Percentiles rank a stretch among this genome's conserved stretches.
Conservation (phyloP, 257 asterid species). For the Solanum infundibuliforme region DNA sequence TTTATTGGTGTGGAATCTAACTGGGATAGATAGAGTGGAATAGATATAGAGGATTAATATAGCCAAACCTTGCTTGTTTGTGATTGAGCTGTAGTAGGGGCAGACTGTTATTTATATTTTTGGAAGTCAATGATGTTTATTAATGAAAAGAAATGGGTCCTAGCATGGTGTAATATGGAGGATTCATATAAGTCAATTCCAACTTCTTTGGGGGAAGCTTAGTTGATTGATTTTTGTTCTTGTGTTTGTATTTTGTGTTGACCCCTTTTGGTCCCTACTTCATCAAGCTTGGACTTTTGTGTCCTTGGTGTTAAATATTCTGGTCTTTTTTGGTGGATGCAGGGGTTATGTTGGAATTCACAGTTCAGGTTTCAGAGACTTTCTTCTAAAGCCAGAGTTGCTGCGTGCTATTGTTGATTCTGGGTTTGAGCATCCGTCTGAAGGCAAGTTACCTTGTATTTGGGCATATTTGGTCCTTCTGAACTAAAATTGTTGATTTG, state of each 20-base stretch:
- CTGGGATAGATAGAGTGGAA: not conserved
- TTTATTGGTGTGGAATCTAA: not conserved
- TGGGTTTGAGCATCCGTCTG: constrained; percentile 46
- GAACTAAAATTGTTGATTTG: not conserved
- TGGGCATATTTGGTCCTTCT: not conserved
- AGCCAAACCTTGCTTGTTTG: not conserved
- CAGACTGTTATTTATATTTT: not conserved
- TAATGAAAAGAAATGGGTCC: not conserved
- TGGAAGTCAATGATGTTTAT: not conserved
- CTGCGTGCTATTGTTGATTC: constrained; percentile 39
- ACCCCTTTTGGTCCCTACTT: too few species aligned
- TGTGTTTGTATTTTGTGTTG: too few species aligned
- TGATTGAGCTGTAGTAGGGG: not conserved
- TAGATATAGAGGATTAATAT: not conserved
- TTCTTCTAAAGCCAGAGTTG: constrained; percentile 39
- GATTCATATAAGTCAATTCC: not conserved
- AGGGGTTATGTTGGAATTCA: constrained; percentile 42
- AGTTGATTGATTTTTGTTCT: too few species aligned
- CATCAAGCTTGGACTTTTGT: too few species aligned
- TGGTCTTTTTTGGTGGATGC: not conserved
- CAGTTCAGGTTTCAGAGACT: constrained; percentile 45
- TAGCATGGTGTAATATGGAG: not conserved
- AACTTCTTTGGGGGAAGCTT: too few species aligned
- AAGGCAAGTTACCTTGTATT: constrained; percentile 25
- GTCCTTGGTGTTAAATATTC: not conserved